Evolutionary conservation across 2,329 filamentous ascomycete species (phyloP), one percentile per base, ranked within the genome.

Genomic region (Cordyceps fumosorosea): DNA sequence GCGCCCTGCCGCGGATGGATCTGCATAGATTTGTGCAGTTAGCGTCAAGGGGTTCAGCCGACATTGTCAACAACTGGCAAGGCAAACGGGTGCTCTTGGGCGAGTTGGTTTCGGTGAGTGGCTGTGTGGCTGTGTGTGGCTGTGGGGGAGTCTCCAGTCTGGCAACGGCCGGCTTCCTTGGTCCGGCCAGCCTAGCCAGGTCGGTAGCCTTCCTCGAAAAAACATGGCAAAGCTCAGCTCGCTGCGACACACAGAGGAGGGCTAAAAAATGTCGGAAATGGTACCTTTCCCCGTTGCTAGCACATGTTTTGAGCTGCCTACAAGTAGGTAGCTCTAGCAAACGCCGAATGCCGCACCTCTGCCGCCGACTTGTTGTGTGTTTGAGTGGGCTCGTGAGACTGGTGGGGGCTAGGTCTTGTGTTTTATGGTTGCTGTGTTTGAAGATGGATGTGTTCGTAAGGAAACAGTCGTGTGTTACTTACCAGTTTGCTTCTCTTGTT

Each of bases 21-120:
- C 45, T 59, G 32, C 32, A 22, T 51, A 59, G 47, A 51, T 32
- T 58, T 5, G 45, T 47, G 56, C 47, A 34, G 56, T 57, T 59
- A 59, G 56, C 56, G 56, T 59, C 45, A 29, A 51, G 29, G 29
- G 56, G 56, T 59, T 59, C 56, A 59, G 56, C 56, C 56, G 56
- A 47, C 56, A 52, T 52, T 47, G 56, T 59, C 47, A 26, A 59
- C 16, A 20, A 47, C 3, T 2, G 16, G 4, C 16, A n/a, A n/a
- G 1, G 40, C 16, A n/a, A 44, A 44, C 14, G 16, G 16, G 40
- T 44, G 34, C 10, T 8, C 8, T 37, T 12, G 34, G 34, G 34
- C 18, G 40, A n/a, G 14, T 44, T 44, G 40, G 40, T 44, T n/a
- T 6, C 6, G 16, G 16, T 44, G 7, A 29, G 29, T 29, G 37